Evolutionary conservation across 2,329 filamentous ascomycete species (phyloP), one percentile per base, ranked within the genome.

Genomic region (Sclerotinia glacialis): DNA sequence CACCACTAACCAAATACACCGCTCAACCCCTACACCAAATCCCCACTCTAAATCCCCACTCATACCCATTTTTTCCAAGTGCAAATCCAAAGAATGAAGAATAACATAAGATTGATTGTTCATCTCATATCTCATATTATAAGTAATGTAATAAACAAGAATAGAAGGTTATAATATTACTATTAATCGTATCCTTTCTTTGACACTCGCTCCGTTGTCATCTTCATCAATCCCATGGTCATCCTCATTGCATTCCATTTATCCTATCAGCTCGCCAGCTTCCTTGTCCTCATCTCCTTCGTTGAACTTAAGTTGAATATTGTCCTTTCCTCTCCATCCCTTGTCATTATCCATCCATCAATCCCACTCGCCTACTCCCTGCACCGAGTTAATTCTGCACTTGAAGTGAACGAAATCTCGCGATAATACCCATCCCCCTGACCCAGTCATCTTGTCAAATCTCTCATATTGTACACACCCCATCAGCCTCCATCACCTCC

Each of bases 111-210:
- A n/a, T n/a, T n/a, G n/a, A n/a, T n/a, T n/a, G n/a, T n/a, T n/a
- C 28, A 34, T n/a, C 21, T 54, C 21, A 54, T 14, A 12, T 54
- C 18, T 7, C 44, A 46, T n/a, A 46, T n/a, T 7, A 21, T 31
- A 53, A 54, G 50, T n/a, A 4, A 37, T n/a, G 11, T 5, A 52
- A 28, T 2, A 40, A 40, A 40, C 4, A 12, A 52, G 26, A 52
- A 21, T 34, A 53, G 18, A 53, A 34, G 18, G 28, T 53, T 53
- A 7, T 34, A 34, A 34, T 53, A 53, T 53, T 54, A 54, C 52
- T 54, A 54, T 54, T 54, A 54, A 34, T 37, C 52, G 28, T 54
- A 54, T 37, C 52, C 52, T 54, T 34, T 54, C 21, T 34, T 34
- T 31, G 5, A 4, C 12, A 3, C 16, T 16, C 37, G 37, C 37